Evolutionary conservation across 257 asterid genomes (phyloP).

Genomic region (Avicennia marina): DNA sequence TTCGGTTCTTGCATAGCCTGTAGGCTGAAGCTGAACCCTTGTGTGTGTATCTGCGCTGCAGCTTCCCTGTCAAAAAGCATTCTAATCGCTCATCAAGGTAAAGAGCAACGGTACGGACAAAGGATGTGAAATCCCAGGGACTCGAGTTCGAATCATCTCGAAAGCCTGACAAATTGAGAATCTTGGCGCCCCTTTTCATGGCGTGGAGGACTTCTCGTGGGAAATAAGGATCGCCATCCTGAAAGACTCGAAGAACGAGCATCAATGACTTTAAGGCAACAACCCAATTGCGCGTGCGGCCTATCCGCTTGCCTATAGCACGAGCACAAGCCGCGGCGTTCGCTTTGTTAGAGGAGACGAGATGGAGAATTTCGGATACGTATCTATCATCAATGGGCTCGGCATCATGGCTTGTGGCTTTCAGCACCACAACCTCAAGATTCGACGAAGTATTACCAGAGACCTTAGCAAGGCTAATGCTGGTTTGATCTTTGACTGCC

Average conservation of each 20-base stretch:
- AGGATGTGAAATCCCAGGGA: constrained; percentile 86
- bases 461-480: constrained; percentile 87
- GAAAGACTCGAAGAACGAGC: constrained; percentile 79
- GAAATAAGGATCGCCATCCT: constrained; percentile 86
- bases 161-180: constrained; percentile 63
- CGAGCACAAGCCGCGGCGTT: constrained; percentile 77
- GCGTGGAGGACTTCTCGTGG: constrained; percentile 87
- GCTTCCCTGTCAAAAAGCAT: constrained; percentile 72
- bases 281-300: constrained; percentile 82
- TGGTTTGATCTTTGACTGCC: constrained; percentile 85
- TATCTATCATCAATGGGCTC: constrained; percentile 62
- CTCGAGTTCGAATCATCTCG: constrained; percentile 75
- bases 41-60: constrained; percentile 43
- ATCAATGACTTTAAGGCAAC: constrained; percentile 68
- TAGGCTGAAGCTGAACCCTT: constrained; percentile 14
- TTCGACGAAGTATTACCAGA: constrained; percentile 46
- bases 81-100: constrained; percentile 80
- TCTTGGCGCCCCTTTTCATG: constrained; percentile 77
- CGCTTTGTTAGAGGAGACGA: constrained; percentile 59
- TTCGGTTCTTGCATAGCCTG: constrained; percentile 20
- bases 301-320: constrained; percentile 73
- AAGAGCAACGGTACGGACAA: constrained; percentile 76
- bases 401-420: constrained; percentile 78
- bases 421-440: constrained; percentile 70
- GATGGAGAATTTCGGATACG: constrained; percentile 44